These are phyloP conservation scores for Panicum miliaceum DNA, from an alignment of 176 grass and related monocot species.

Conservation along the genomic window DNA sequence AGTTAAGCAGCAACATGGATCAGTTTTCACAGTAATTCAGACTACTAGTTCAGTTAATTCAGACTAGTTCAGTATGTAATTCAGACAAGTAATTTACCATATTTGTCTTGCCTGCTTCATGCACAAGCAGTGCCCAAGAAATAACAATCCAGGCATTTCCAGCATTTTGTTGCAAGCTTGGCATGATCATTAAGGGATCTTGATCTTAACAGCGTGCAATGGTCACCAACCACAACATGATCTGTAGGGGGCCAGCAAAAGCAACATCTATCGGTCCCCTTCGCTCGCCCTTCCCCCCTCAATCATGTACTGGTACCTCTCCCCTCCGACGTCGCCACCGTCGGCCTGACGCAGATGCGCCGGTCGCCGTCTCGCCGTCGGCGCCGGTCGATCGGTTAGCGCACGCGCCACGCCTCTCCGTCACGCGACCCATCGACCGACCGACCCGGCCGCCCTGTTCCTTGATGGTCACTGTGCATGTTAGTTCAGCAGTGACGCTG, in stretches of 20 bases:
- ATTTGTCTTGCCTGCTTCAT: not conserved
- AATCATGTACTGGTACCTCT: conserved; percentile 32
- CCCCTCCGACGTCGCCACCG: conserved; percentile 24
- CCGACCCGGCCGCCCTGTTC: not conserved
- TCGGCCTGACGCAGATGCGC: conserved; percentile 37
- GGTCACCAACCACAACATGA: conserved; percentile 43
- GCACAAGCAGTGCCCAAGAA: conserved; percentile 12
- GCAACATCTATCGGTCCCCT: conserved; percentile 37
- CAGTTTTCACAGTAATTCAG: not conserved
- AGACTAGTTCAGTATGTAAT: not conserved
- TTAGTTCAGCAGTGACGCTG: conserved; percentile 38
- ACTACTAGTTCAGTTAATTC: not conserved
- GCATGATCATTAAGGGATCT: not conserved
- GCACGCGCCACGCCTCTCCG: conserved; percentile 38
- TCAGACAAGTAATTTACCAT: not conserved
- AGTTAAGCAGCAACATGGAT: not conserved
- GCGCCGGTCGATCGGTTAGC: conserved; percentile 29
- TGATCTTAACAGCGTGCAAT: conserved; percentile 19
- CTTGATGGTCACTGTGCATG: conserved; percentile 36
- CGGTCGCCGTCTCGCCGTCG: conserved; percentile 25
- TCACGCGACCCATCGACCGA: not conserved
- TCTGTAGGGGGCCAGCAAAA: conserved; percentile 31
- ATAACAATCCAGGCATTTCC: conserved; percentile 12
- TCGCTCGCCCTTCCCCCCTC: not conserved
- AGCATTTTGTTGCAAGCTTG: not conserved